These are phyloP conservation scores for Limonomyces culmigenus DNA, from an alignment of 1,284 basidiomycete species.

Conservation along the genomic window DNA sequence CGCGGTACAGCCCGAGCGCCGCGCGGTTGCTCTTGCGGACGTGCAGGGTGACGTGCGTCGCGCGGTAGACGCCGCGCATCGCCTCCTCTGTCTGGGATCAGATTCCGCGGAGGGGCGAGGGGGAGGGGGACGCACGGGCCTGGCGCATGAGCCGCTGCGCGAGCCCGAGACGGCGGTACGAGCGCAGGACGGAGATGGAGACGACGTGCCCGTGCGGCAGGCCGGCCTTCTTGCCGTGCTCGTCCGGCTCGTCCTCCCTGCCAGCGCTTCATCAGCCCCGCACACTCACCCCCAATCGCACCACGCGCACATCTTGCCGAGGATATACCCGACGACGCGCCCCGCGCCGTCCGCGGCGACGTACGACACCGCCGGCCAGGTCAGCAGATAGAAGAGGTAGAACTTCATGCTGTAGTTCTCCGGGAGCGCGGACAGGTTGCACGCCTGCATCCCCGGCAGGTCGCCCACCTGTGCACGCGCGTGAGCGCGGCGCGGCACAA, in stretches of 20 bases:
- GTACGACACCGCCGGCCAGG: conserved; percentile 90
- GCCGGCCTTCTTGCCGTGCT: no score
- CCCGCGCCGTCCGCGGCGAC: conserved; percentile 87
- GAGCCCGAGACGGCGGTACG: conserved; percentile 72
- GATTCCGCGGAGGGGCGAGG: conserved; percentile 1
- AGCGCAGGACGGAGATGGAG: conserved; percentile 77
- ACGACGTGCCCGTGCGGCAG: conserved; percentile 79
- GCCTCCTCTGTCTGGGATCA: conserved; percentile 46
- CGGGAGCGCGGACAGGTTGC: conserved; percentile 75
- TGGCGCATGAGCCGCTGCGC: conserved; percentile 82
- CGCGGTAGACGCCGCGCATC: conserved; percentile 70
- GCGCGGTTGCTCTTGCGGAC: conserved; percentile 81
- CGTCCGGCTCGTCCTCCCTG: conserved; percentile 58
- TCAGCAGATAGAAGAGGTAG: conserved; percentile 79
- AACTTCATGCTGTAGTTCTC: conserved; percentile 82
- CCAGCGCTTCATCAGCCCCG: background rate
- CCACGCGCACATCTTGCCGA: conserved; percentile 72
- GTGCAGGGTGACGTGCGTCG: conserved; percentile 67
- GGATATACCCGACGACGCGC: conserved; percentile 84
- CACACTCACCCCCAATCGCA: background rate
- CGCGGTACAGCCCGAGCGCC: conserved; percentile 68
- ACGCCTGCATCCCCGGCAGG: conserved; percentile 82
- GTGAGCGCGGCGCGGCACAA: no score
- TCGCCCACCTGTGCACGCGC: conserved; percentile 50
- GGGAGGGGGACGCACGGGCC: conserved; percentile 42